These are phyloP conservation scores for Hypoxylon sp. DNA, from an alignment of 2,329 filamentous ascomycete species.

Conservation along the genomic window DNA sequence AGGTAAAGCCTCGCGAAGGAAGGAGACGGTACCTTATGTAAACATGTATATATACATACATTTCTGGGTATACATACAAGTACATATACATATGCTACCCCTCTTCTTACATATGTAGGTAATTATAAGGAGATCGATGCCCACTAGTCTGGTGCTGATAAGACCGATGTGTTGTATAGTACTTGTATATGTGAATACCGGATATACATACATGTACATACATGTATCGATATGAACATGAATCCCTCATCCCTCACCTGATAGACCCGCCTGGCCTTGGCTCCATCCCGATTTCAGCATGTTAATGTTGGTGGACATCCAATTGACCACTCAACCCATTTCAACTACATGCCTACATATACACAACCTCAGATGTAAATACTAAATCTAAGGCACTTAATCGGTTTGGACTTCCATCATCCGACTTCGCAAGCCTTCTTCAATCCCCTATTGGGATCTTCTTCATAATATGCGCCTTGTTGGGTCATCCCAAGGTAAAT, in stretches of 20 bases:
- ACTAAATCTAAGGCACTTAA: conserved; percentile 1
- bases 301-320: not conserved
- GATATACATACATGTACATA: not conserved
- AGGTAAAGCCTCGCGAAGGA: not conserved
- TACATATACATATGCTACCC: not conserved
- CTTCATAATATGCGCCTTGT: not conserved
- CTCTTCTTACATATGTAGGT: conserved; percentile 15
- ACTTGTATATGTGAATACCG: not conserved
- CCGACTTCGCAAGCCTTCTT: conserved; percentile 21
- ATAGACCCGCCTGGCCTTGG: conserved; percentile 19
- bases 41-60: too few relatives aligned
- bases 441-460: conserved; percentile 1
- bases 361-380: not conserved
- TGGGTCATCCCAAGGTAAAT: not conserved
- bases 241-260: conserved; percentile 20
- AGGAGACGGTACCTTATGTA: not conserved
- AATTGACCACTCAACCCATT: conserved; percentile 1
- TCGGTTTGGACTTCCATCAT: conserved; percentile 12
- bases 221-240: not conserved
- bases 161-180: not conserved
- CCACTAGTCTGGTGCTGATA: conserved; percentile 1
- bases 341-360: conserved; percentile 8
- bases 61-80: too few relatives aligned
- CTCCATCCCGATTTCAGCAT: conserved; percentile 18
- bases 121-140: not conserved